phyloP scores from a whole-genome alignment of 1,284 basidiomycete genomes.

The Amylostereum chailletii region DNA sequence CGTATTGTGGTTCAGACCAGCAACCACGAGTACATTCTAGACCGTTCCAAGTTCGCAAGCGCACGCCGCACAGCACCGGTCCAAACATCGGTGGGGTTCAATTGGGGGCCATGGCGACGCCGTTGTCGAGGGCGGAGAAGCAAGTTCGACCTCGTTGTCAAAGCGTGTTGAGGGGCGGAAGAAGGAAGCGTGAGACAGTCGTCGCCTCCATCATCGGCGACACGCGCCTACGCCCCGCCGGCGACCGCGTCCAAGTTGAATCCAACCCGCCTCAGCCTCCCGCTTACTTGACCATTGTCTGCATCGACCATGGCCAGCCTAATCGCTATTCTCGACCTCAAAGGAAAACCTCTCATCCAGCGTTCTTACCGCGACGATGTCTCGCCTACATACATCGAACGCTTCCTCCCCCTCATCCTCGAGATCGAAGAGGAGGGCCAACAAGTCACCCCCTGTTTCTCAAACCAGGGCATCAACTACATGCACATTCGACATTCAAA shows the following conservation, averaged over 20 bases:
- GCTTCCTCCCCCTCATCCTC: constrained; percentile 89
- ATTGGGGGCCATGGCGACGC: no score
- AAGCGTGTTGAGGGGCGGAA: no score
- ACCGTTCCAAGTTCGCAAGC: no score
- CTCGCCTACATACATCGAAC: constrained; percentile 80
- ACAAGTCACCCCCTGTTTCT: constrained; percentile 93
- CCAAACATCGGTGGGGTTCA: no score
- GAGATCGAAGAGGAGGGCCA: constrained; percentile 98
- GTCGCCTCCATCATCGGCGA: neutral
- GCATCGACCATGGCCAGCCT: constrained; percentile 42
- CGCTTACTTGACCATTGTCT: neutral
- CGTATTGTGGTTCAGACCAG: no score
- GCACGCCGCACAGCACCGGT: no score
- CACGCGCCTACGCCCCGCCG: neutral
- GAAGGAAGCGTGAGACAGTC: neutral
- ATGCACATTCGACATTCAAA: constrained; percentile 99
- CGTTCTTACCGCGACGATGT: constrained; percentile 98
- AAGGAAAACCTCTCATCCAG: constrained; percentile 97
- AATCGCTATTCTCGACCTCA: constrained; percentile 95
- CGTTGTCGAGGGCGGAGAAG: no score
- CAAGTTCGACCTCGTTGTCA: no score
- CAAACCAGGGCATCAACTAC: constrained; percentile 90
- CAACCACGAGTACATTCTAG: no score
- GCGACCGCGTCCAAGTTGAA: neutral
- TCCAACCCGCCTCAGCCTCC: neutral